Evolutionary conservation across 2,329 filamentous ascomycete species (phyloP), one percentile per base, ranked within the genome.

Genomic region (Fusarium drepaniforme): DNA sequence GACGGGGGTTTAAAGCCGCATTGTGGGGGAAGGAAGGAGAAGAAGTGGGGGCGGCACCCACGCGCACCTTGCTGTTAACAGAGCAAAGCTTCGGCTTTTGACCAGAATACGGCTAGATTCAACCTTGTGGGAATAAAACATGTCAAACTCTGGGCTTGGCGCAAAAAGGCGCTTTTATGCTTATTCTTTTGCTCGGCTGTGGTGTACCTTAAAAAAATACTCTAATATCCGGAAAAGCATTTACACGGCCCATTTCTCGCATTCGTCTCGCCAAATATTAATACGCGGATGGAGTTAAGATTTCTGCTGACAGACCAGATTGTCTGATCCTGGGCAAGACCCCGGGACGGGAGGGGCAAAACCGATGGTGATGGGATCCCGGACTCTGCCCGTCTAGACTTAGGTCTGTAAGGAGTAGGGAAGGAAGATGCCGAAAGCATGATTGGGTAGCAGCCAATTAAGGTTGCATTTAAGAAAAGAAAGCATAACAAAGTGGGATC

Each of bases 81-180:
- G 49, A 33, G 49, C 49, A 53, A 56, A 21, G 23, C 23, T 25
- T 58, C 21, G 30, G 56, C 56, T 37, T 23, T 23, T 35, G 33
- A 15, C 33, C 33, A 35, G 33, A 35, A 58, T 56, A 13, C 49
- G 56, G 56, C 21, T 37, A 37, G 21, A 58, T n/a, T 12, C 5
- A n/a, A 37, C 33, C 56, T 38, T 58, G 56, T 35, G 56, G 56
- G 53, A 58, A 58, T 58, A 58, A 58, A 56, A 21, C 28, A 56
- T 33, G 49, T 56, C 28, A 33, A 56, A n/a, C 23, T 49, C 49
- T 30, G 28, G n/a, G 9, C 28, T 56, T 21, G 28, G 49, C 49
- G 28, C 62, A 44, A 74, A 53, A 56, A 68, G 71, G 49, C 64
- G 56, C 44, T 74, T 68, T 74, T 74, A 74, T 74, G 71, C 71